phyloP scores from a whole-genome alignment of 805 yeast genomes.

The Suhomyces xylopsoci region DNA sequence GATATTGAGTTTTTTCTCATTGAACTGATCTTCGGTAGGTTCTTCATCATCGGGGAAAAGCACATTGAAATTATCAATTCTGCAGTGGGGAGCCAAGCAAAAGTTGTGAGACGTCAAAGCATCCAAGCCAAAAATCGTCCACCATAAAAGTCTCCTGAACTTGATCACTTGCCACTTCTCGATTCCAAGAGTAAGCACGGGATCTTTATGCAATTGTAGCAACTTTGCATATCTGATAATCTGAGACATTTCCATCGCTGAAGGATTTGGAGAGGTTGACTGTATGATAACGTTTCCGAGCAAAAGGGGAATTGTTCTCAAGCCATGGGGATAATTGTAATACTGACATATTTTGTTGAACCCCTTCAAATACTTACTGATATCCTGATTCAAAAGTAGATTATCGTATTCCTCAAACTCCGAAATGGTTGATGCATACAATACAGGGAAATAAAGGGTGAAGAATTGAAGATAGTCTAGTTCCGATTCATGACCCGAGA shows the following conservation, averaged over 20 bases:
- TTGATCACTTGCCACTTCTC: slow-evolving; percentile 48
- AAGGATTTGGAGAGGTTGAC: slow-evolving; percentile 55
- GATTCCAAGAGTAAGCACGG: slow-evolving; percentile 49
- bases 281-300: slow-evolving; percentile 50
- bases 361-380: slow-evolving; percentile 48
- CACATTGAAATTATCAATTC: slow-evolving; percentile 53
- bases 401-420: slow-evolving; percentile 58
- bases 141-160: slow-evolving; percentile 59
- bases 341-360: slow-evolving; percentile 49
- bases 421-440: slow-evolving; percentile 58
- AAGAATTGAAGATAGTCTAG: slow-evolving; percentile 45
- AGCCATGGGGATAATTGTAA: slow-evolving; percentile 48
- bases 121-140: slow-evolving; percentile 63
- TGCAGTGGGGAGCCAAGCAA: slow-evolving; percentile 53
- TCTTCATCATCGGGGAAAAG: slow-evolving; percentile 51
- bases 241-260: slow-evolving; percentile 53
- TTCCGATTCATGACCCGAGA: slow-evolving; percentile 4
- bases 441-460: slow-evolving; percentile 48
- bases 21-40: slow-evolving; percentile 29
- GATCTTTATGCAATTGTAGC: slow-evolving; percentile 58
- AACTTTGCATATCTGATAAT: slow-evolving; percentile 56
- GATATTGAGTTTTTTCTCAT: slow-evolving; percentile 38
- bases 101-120: slow-evolving; percentile 54
- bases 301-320: slow-evolving; percentile 40
- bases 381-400: slow-evolving; percentile 43